These are phyloP conservation scores for Starmerella apis DNA, from an alignment of 805 yeast species.

Conservation along the genomic window DNA sequence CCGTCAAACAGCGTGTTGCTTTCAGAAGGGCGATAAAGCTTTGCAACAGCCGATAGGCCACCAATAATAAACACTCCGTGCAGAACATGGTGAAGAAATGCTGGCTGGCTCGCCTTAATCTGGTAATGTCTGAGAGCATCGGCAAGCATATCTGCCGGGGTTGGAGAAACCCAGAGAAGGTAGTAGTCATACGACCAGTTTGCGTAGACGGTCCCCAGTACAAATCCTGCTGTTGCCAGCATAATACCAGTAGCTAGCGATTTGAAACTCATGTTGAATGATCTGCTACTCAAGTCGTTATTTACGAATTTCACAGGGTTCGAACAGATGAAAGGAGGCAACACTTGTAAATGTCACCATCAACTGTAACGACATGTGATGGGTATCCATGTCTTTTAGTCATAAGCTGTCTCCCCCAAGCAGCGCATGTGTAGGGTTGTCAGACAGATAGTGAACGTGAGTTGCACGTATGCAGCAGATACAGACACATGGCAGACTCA, in stretches of 20 bases:
- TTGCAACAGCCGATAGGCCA: conserved; percentile 58
- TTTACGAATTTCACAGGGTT: not conserved
- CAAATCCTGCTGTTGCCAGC: conserved; percentile 50
- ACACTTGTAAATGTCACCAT: not conserved
- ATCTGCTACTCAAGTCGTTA: not conserved
- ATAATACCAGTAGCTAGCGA: conserved; percentile 25
- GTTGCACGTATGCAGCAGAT: too few relatives aligned
- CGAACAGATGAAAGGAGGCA: conserved; percentile 1
- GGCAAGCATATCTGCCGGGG: conserved; percentile 45
- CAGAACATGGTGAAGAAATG: conserved; percentile 46
- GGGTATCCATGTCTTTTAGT: not conserved
- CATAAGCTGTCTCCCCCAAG: not conserved
- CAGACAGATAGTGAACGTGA: too few relatives aligned
- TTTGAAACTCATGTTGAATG: conserved; percentile 27
- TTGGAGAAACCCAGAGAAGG: conserved; percentile 54
- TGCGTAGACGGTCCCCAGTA: conserved; percentile 66
- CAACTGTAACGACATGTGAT: not conserved
- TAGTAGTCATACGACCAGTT: conserved; percentile 74
- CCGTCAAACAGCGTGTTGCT: conserved; percentile 85
- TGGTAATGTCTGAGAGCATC: conserved; percentile 64
- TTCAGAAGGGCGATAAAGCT: conserved; percentile 77
- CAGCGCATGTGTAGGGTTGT: not conserved
- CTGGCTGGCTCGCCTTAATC: conserved; percentile 58
- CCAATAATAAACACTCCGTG: conserved; percentile 58
- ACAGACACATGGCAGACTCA: too few relatives aligned